A percentile compares a stretch with the other conserved stretches of the same genome.
These are phyloP conservation scores for Oidiodendron maius DNA, from an alignment of 495 filamentous ascomycete genomes.

Conservation along the genomic window DNA sequence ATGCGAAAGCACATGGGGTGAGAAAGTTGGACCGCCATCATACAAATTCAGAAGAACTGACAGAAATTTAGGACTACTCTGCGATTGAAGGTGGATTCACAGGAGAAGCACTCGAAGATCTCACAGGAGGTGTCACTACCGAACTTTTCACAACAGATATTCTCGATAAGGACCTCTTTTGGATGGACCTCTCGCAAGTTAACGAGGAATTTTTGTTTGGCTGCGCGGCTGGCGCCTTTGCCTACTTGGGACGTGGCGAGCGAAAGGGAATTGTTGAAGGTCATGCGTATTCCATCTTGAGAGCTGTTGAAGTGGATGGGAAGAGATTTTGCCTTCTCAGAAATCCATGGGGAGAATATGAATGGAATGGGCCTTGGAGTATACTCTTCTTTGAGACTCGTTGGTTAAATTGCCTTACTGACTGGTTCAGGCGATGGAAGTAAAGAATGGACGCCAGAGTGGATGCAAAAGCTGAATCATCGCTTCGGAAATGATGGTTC, in stretches of 20 bases:
- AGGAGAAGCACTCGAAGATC: conserved; percentile 84
- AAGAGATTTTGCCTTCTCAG: conserved; percentile 67
- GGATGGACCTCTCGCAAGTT: conserved; percentile 80
- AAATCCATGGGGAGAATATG: conserved; percentile 84
- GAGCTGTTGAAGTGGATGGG: conserved; percentile 71
- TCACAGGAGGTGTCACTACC: conserved; percentile 85
- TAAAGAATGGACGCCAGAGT: conserved; percentile 86
- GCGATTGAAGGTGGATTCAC: conserved; percentile 82
- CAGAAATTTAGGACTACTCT: conserved; percentile 53
- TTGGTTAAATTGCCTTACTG: conserved; percentile 8
- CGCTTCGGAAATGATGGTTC: conserved; percentile 84
- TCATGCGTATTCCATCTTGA: conserved; percentile 87
- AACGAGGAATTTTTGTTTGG: conserved; percentile 86
- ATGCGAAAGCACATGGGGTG: conserved; percentile 81
- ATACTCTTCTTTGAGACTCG: conserved; percentile 1
- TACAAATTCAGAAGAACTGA: conserved; percentile 2
- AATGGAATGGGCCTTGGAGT: conserved; percentile 80
- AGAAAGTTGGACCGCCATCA: not conserved
- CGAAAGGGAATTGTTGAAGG: conserved; percentile 70
- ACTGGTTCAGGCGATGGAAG: conserved; percentile 55
- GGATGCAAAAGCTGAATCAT: conserved; percentile 74
- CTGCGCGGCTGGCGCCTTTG: conserved; percentile 60
- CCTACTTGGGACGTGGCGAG: conserved; percentile 51
- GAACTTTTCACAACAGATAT: conserved; percentile 75
- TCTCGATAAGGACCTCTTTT: conserved; percentile 81